Base-by-base conservation (phyloP, 139 green algal genomes). In the Chlamydomonas asymmetrica region DNA sequence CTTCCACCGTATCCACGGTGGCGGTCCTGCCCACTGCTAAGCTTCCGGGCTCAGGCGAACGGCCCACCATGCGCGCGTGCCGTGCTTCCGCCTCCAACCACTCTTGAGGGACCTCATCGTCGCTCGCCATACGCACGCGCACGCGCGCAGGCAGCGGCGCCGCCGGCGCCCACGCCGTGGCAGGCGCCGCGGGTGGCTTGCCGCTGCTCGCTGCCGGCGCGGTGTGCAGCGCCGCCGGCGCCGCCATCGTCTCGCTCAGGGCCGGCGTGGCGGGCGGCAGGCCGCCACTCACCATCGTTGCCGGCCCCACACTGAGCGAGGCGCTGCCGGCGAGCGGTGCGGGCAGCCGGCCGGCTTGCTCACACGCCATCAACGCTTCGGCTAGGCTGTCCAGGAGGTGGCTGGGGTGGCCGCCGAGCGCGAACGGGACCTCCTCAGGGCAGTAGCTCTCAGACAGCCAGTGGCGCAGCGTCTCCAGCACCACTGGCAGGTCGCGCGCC, bases 1-100 rank as follows among this genome's bases (percentile, higher is more conserved):
- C 59, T n/a, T 77, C 71, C 60, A 50, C 71, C 34, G 71, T 77
- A 27, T 77, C 70, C 13, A 38, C 69, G 57, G 66, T 59, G 0
- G 29, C 23, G 13, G 71, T 77, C 25, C 59, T 77, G 0, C 71
- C 71, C 32, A 69, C 25, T 16, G 54, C 71, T 6, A 59, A 70
- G 31, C 59, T 70, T 31, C 71, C 71, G 7, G 71, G 59, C 1
- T 59, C 71, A 0, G 59, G 71, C 5, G 71, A 77, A 0, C 62
- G 59, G 9, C 41, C 71, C 32, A 57, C 59, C 71, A 13, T 32
- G 34, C 43, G 43, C 59, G 40, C 71, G 32, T 59, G 59, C 9
- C 43, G 59, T 13, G 68, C 71, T 0, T 59, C 59, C 40, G 69
- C 32, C 41, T 10, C 32, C 32, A 38, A 59, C 71, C 71, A 77